Percentiles rank a stretch among this genome's conserved stretches.
Conservation (phyloP, 208 protist genomes). For the Trypanosoma avium region DNA sequence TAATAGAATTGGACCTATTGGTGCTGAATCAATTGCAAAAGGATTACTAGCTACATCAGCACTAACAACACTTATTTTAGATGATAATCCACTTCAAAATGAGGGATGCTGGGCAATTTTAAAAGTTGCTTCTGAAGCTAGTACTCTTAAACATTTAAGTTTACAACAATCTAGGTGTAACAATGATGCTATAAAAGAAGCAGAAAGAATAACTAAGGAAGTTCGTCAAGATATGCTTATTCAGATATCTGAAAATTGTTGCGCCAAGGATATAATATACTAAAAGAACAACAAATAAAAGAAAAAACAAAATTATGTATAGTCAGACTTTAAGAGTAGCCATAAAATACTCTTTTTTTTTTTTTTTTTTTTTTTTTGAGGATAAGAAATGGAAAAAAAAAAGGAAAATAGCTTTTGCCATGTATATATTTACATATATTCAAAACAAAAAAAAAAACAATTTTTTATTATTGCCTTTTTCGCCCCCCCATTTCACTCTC, state of each 20-base stretch:
- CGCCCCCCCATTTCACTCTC: no score
- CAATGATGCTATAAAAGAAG: constrained; percentile 34
- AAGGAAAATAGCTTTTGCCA: no score
- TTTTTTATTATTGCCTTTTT: no score
- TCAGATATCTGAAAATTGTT: constrained; percentile 57
- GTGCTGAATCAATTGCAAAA: constrained; percentile 75
- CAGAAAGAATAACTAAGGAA: constrained; percentile 19
- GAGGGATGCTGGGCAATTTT: constrained; percentile 69
- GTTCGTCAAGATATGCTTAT: constrained; percentile 38
- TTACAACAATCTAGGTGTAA: constrained; percentile 72
- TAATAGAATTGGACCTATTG: constrained; percentile 77
- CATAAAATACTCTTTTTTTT: no score
- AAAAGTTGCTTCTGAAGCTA: constrained; percentile 39
- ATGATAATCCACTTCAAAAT: constrained; percentile 82
- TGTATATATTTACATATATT: no score
- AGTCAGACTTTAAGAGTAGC: no score
- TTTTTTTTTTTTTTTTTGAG: no score
- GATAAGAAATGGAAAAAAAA: constrained; percentile 15
- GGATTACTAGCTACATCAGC: constrained; percentile 73
- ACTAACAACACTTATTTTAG: constrained; percentile 68
- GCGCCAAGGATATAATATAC: constrained; percentile 13
- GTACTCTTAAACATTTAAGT: constrained; percentile 60
- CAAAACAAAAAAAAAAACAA: no score
- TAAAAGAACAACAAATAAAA: no score
- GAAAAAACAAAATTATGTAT: no score